Percentiles rank a stretch among this genome's conserved stretches.
phyloP scores from a whole-genome alignment of 2,329 filamentous ascomycete genomes.

The Diplodia corticola region DNA sequence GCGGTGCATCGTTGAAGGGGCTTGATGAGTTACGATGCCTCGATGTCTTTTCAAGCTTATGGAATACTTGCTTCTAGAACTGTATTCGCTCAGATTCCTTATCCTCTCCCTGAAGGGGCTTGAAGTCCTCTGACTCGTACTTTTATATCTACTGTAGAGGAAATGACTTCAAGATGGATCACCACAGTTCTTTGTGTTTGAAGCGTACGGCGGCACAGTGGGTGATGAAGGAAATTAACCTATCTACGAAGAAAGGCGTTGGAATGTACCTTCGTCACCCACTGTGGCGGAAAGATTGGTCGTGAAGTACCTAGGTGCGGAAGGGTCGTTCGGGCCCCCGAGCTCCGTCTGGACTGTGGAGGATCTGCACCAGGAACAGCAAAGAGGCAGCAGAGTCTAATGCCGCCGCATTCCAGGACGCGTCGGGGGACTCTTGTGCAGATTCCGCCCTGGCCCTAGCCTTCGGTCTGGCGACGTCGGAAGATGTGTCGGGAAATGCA shows the following conservation, averaged over 20 bases:
- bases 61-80: background rate
- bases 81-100: background rate
- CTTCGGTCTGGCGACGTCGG: background rate
- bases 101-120: background rate
- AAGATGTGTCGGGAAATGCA: background rate
- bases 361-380: slow-evolving; percentile 3
- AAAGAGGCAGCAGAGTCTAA: background rate
- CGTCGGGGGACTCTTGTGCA: background rate
- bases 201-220: no score
- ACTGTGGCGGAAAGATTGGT: no score
- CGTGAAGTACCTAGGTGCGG: no score
- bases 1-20: background rate
- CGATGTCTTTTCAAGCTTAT: background rate
- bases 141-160: background rate
- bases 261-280: no score
- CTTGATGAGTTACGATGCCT: background rate
- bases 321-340: background rate
- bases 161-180: background rate
- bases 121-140: background rate
- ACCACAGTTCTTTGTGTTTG: background rate
- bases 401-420: background rate
- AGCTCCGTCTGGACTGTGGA: background rate
- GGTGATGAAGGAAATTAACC: no score
- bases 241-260: no score
- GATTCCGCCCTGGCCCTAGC: background rate